Evolutionary conservation across 148 eudicot species (phyloP).

Genomic region (Mesembryanthemum crystallinum): DNA sequence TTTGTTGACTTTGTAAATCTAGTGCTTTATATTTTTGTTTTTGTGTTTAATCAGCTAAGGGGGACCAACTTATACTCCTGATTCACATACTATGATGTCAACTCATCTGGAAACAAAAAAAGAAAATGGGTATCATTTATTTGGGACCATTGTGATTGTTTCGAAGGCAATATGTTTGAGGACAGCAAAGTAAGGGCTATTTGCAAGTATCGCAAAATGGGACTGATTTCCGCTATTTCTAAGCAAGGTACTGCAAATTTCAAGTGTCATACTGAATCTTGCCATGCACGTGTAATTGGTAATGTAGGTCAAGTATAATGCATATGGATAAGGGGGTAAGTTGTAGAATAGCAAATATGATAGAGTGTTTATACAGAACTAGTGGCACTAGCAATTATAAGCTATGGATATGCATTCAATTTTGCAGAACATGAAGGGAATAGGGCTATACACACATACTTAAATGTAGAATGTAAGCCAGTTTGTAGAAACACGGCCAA

Average conservation of each 20-base stretch:
- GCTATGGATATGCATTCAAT: not conserved
- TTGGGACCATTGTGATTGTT: too few species aligned
- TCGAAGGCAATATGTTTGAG: too few species aligned
- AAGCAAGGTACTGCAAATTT: not conserved
- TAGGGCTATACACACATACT: not conserved
- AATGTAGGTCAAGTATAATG: not conserved
- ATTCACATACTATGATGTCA: too few species aligned
- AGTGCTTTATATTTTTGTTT: too few species aligned
- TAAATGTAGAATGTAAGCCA: not conserved
- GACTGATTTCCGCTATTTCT: not conserved
- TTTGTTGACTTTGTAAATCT: too few species aligned
- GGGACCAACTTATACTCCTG: too few species aligned
- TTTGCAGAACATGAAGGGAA: not conserved
- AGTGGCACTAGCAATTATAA: not conserved
- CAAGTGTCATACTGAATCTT: not conserved
- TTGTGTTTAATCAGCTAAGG: too few species aligned
- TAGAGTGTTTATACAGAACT: too few species aligned
- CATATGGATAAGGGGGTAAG: not conserved
- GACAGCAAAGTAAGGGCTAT: too few species aligned
- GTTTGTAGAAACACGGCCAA: not conserved
- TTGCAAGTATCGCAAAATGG: not conserved
- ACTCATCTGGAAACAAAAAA: too few species aligned
- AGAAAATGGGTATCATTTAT: too few species aligned
- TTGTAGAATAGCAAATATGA: too few species aligned
- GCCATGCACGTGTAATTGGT: not conserved